Evolutionary conservation across 1,284 basidiomycete genomes (phyloP).

Genomic region (Boletus sp.): DNA sequence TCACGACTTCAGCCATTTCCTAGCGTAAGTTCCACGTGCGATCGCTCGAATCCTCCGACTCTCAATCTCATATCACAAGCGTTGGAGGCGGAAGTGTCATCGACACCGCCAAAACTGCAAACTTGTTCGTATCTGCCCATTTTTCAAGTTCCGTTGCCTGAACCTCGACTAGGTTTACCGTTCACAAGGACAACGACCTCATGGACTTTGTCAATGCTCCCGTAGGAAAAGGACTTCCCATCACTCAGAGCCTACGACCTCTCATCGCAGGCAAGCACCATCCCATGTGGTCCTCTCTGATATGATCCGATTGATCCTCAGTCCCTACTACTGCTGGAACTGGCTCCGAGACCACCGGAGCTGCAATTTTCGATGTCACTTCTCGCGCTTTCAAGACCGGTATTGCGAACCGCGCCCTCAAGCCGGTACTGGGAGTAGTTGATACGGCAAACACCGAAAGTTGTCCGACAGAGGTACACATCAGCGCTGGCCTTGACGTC

Average conservation of each 20-base stretch:
- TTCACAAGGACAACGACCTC: conserved; percentile 88
- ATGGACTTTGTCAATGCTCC: conserved; percentile 98
- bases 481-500: conserved; percentile 90
- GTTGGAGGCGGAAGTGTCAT: conserved; percentile 96
- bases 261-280: conserved; percentile 70
- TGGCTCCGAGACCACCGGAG: conserved; percentile 97
- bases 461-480: conserved; percentile 83
- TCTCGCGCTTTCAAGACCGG: conserved; percentile 94
- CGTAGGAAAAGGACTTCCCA: conserved; percentile 87
- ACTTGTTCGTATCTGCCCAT: conserved; percentile 55
- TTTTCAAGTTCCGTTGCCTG: background rate
- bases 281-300: background rate
- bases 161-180: conserved; percentile 55
- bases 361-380: conserved; percentile 91
- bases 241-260: conserved; percentile 73
- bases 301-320: conserved; percentile 22
- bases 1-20: conserved; percentile 89
- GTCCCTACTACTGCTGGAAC: conserved; percentile 96
- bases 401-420: conserved; percentile 88
- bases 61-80: conserved; percentile 35
- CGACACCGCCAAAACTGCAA: conserved; percentile 92
- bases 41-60: conserved; percentile 1
- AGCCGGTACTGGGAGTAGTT: conserved; percentile 79
- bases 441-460: conserved; percentile 84
- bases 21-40: conserved; percentile 55